These are phyloP conservation scores for Pseudofabraea citricarpa DNA, from an alignment of 2,329 filamentous ascomycete genomes.

Conservation along the genomic window DNA sequence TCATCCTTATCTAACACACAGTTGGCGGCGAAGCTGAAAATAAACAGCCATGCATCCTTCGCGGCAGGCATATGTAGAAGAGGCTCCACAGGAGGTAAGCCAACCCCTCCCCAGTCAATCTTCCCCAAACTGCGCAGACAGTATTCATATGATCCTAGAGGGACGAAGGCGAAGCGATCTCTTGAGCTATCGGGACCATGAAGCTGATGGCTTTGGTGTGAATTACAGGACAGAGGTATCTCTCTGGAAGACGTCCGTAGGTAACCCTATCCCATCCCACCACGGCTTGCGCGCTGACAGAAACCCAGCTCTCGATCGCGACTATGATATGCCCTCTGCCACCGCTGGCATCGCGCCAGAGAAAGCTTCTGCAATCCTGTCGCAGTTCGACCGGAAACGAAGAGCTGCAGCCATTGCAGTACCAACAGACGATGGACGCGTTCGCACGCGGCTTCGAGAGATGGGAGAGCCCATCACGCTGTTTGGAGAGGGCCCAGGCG, in stretches of 20 bases:
- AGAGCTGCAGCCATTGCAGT: conserved; percentile 85
- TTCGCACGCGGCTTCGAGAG: conserved; percentile 75
- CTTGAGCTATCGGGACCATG: conserved; percentile 8
- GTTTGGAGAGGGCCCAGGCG: conserved; percentile 84
- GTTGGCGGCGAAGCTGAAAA: too few relatives aligned
- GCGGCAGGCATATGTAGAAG: conserved; percentile 91
- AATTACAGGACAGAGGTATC: conserved; percentile 39
- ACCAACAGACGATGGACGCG: conserved; percentile 86
- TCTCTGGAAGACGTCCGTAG: conserved; percentile 59
- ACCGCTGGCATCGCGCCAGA: conserved; percentile 27
- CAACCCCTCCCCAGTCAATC: conserved; percentile 8
- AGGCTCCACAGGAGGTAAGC: conserved; percentile 64
- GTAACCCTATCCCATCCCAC: conserved; percentile 26
- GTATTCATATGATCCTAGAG: conserved; percentile 29
- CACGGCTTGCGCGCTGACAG: too few relatives aligned
- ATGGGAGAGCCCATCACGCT: conserved; percentile 91
- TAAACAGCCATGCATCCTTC: conserved; percentile 78
- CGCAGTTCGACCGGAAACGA: conserved; percentile 85
- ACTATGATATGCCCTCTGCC: conserved; percentile 53
- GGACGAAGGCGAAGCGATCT: conserved; percentile 5
- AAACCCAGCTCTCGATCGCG: conserved; percentile 66
- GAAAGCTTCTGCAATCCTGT: conserved; percentile 27
- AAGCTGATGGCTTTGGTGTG: conserved; percentile 21
- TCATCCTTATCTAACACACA: too few relatives aligned
- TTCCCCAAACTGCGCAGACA: conserved; percentile 17